phyloP scores from a whole-genome alignment of 106 monocot genomes.

The Gastrodia elata region DNA sequence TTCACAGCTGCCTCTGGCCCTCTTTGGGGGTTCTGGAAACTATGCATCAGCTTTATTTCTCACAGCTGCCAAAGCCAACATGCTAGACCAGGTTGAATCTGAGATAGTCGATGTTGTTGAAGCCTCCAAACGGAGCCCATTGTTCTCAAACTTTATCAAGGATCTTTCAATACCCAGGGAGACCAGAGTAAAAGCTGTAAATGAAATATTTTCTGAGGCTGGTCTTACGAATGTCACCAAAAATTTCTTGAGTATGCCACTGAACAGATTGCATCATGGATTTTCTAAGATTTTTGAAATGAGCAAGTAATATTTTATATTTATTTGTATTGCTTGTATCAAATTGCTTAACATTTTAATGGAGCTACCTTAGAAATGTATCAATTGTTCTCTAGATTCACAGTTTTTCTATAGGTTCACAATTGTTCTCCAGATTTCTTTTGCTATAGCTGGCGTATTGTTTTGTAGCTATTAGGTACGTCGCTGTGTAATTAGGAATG shows the following conservation, averaged over 20 bases:
- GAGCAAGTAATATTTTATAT: neutral
- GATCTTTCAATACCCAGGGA: conserved; percentile 67
- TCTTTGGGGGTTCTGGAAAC: conserved; percentile 78
- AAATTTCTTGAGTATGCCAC: conserved; percentile 68
- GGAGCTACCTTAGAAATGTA: neutral
- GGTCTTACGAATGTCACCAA: conserved; percentile 73
- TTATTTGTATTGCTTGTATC: neutral
- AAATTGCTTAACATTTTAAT: neutral
- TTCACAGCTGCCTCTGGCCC: conserved; percentile 50
- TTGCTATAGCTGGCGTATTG: too few relatives aligned
- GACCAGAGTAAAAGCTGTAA: conserved; percentile 63
- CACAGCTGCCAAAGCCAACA: conserved; percentile 62
- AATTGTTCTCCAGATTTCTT: neutral
- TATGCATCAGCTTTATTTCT: conserved; percentile 83
- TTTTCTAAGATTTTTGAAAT: neutral
- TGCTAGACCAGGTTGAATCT: conserved; percentile 71
- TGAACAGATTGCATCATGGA: neutral
- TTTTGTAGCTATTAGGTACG: neutral
- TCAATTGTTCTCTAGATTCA: neutral
- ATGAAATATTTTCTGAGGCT: conserved; percentile 64
- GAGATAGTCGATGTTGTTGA: conserved; percentile 59
- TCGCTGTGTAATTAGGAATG: neutral
- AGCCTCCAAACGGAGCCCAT: conserved; percentile 56
- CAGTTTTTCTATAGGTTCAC: neutral
- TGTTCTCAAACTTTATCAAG: conserved; percentile 73